Evolutionary conservation across 2,329 filamentous ascomycete species (phyloP), one percentile per base, ranked within the genome.

Genomic region (Talaromyces sp.): DNA sequence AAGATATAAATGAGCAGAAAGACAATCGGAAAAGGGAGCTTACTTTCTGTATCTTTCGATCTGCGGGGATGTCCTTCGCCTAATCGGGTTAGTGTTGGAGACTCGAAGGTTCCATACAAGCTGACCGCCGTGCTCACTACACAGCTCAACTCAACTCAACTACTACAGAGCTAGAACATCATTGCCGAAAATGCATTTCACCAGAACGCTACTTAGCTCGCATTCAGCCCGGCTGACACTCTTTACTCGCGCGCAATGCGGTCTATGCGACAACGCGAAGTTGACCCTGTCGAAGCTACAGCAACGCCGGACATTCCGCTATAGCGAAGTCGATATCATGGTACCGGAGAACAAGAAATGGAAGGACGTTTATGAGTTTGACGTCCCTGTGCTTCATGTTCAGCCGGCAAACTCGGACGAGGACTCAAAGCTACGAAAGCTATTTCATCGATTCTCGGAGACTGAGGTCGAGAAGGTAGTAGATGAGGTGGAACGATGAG

Each of bases 331-430:
- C 59, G 79, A 86, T 64, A 81, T 87, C 54, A 83, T 85, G 79
- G 74, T 74, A 3, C 69, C 75, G 0, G 75, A 71, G 3, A 78
- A 85, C 53, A 74, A 80, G 61, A 70, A 76, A 52, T 87, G 84
- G 84, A 85, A 79, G 64, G 73, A 78, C 58, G 69, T 83, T 15
- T 87, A 87, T 64, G 83, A 86, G 51, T 85, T 85, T 60, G 84
- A 87, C 64, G 83, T 84, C 2, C 84, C 84, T 0, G 84, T 87
- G 61, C 75, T 87, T 31, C 84, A 87, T 66, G 75, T 86, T 41
- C 81, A 79, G 80, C 33, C 45, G 68, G 67, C 72, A 9, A 68
- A 76, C 37, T 75, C 78, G 2, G 68, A 75, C 53, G 83, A 82
- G 60, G 73, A 85, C 17, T 84, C 84, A 73, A 83, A 86, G 65